Evolutionary conservation across 164 flowering plant genomes (phyloP).

Genomic region (Euptelea pleiosperma): DNA sequence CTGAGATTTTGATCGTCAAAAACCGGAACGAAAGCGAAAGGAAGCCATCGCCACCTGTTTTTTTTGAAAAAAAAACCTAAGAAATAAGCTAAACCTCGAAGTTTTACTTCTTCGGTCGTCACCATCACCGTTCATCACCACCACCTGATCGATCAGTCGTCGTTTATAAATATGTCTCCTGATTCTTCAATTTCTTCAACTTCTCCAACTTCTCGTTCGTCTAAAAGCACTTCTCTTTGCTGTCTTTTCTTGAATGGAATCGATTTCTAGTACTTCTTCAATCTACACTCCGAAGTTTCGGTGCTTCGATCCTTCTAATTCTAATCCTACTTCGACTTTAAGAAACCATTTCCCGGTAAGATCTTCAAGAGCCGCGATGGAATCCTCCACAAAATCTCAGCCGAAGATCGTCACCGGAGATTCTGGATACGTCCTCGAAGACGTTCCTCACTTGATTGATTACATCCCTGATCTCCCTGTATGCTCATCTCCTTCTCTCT

Average conservation of each 20-base stretch:
- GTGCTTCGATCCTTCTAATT: constrained; percentile 36
- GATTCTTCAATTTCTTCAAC: background rate
- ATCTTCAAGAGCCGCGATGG: constrained; percentile 8
- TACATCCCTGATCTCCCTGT: constrained; percentile 54
- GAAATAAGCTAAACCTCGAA: too few relatives aligned
- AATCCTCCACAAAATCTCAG: background rate
- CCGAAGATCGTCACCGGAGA: constrained; percentile 39
- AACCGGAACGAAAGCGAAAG: too few relatives aligned
- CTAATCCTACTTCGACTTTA: background rate
- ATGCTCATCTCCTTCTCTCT: constrained; percentile 12
- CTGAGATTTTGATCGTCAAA: too few relatives aligned
- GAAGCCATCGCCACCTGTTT: too few relatives aligned
- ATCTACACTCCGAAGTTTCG: constrained; percentile 21
- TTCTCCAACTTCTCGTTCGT: background rate
- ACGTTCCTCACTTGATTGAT: constrained; percentile 63
- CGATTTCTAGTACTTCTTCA: constrained; percentile 21
- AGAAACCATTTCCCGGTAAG: background rate
- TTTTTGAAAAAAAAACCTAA: too few relatives aligned
- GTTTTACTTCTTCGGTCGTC: too few relatives aligned
- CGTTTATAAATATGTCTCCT: background rate
- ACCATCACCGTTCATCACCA: background rate
- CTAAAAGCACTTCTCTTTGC: background rate
- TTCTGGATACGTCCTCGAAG: constrained; percentile 52
- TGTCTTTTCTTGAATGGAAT: constrained; percentile 4
- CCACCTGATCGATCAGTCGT: background rate